Evolutionary conservation across 805 yeast species (phyloP).

Genomic region (Wickerhamiella sergipiensis): DNA sequence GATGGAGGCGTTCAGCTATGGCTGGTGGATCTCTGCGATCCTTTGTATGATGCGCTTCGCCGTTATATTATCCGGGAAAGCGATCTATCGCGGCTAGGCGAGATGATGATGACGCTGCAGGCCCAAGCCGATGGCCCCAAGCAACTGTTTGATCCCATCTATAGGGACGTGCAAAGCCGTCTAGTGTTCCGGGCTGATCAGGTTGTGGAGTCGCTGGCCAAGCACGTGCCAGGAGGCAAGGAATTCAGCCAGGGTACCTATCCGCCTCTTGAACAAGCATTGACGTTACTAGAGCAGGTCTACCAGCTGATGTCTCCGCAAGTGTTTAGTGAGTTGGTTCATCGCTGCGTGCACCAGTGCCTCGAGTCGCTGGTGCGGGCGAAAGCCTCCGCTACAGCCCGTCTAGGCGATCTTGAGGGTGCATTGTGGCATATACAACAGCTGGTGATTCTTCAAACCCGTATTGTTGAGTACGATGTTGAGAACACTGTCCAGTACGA

Average conservation of each 20-base stretch:
- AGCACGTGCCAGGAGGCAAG: conserved; percentile 51
- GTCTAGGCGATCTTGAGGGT: conserved; percentile 31
- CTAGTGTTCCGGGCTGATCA: conserved; percentile 67
- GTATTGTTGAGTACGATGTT: conserved; percentile 64
- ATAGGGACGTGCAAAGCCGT: conserved; percentile 45
- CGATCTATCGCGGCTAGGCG: conserved; percentile 57
- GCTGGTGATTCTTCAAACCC: conserved; percentile 53
- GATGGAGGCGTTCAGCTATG: conserved; percentile 36
- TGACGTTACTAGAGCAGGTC: conserved; percentile 58
- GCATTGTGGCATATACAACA: conserved; percentile 60
- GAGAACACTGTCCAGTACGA: conserved; percentile 55
- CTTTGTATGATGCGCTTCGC: conserved; percentile 60
- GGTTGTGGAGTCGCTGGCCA: conserved; percentile 49
- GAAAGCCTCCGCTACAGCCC: conserved; percentile 5
- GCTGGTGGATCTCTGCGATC: conserved; percentile 56
- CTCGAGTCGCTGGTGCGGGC: conserved; percentile 34
- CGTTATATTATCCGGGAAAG: conserved; percentile 55
- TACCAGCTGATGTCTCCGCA: conserved; percentile 62
- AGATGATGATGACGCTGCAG: conserved; percentile 27
- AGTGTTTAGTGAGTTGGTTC: conserved; percentile 82
- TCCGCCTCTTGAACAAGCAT: conserved; percentile 27
- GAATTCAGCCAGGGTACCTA: conserved; percentile 32
- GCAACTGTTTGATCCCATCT: conserved; percentile 6
- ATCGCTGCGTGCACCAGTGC: conserved; percentile 69
- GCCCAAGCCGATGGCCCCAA: conserved; percentile 13